Percentiles rank a stretch among this genome's conserved stretches.
phyloP scores from a whole-genome alignment of 441 rosid genomes.

The Jatropha multifida region DNA sequence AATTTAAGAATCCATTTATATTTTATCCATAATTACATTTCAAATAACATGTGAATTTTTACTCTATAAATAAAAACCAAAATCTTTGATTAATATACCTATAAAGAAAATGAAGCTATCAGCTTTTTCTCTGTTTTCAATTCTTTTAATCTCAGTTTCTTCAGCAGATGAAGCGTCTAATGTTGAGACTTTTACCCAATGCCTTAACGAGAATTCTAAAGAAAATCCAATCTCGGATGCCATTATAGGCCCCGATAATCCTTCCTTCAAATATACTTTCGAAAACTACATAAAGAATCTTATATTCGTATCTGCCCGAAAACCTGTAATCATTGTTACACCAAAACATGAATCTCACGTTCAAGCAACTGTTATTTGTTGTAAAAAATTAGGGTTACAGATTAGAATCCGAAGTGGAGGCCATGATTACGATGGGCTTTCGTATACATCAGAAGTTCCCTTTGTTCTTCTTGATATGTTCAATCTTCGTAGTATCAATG shows the following conservation, averaged over 20 bases:
- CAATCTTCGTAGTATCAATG: constrained; percentile 24
- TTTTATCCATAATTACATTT: too few relatives aligned
- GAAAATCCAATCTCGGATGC: background rate
- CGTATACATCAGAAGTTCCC: constrained; percentile 42
- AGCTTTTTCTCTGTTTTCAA: background rate
- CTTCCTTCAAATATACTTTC: constrained; percentile 9
- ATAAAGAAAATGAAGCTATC: constrained; percentile 11
- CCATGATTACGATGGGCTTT: constrained; percentile 68
- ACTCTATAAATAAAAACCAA: background rate
- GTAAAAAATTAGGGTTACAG: constrained; percentile 35
- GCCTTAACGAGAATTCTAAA: constrained; percentile 1
- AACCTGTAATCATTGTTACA: constrained; percentile 47
- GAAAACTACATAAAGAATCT: constrained; percentile 16
- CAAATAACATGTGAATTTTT: too few relatives aligned
- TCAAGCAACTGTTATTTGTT: constrained; percentile 52
- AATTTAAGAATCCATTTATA: too few relatives aligned
- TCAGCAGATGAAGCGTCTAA: background rate
- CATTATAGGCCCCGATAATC: constrained; percentile 12
- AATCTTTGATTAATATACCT: background rate
- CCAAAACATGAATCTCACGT: constrained; percentile 48
- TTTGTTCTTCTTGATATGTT: constrained; percentile 44
- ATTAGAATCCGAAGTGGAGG: constrained; percentile 68
- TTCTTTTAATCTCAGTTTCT: constrained; percentile 1
- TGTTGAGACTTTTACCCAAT: background rate
- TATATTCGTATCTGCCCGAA: constrained; percentile 13